Evolutionary conservation across 2,329 filamentous ascomycete genomes (phyloP).

Genomic region (Penicillium sp.): DNA sequence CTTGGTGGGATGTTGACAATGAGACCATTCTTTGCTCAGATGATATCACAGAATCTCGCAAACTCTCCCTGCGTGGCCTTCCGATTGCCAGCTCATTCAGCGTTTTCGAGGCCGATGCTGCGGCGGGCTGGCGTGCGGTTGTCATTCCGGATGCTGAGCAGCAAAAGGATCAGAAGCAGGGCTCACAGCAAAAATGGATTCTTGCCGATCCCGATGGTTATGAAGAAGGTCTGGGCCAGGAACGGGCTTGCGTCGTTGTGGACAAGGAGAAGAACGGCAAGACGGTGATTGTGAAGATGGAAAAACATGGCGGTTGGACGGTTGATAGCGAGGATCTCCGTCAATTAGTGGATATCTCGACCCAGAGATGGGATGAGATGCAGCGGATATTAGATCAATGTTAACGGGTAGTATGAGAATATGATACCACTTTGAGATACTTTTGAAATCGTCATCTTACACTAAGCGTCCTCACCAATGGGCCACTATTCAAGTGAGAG

Average conservation of each 20-base stretch:
- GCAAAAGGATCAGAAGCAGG: constrained; percentile 34
- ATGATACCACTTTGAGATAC: constrained; percentile 32
- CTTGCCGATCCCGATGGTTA: constrained; percentile 86
- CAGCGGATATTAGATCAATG: constrained; percentile 46
- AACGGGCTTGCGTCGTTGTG: constrained; percentile 83
- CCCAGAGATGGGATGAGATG: constrained; percentile 67
- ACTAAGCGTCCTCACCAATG: no score
- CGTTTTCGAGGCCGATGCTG: constrained; percentile 69
- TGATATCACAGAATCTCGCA: constrained; percentile 56
- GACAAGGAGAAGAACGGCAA: constrained; percentile 58
- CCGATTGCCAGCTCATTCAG: constrained; percentile 79
- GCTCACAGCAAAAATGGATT: constrained; percentile 63
- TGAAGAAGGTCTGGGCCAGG: constrained; percentile 83
- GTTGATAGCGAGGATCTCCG: constrained; percentile 68
- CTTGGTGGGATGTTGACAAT: constrained; percentile 81
- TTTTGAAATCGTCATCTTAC: background rate
- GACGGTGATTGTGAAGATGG: constrained; percentile 66
- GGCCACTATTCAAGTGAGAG: no score
- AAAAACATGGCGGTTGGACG: constrained; percentile 79
- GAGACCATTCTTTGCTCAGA: constrained; percentile 79
- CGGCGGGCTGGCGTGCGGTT: constrained; percentile 43
- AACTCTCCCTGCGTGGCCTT: constrained; percentile 65
- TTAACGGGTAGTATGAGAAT: constrained; percentile 21
- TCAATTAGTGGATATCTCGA: constrained; percentile 62
- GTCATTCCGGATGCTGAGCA: constrained; percentile 39